phyloP scores from a whole-genome alignment of 1,284 basidiomycete species.

The Mycena citricolor region DNA sequence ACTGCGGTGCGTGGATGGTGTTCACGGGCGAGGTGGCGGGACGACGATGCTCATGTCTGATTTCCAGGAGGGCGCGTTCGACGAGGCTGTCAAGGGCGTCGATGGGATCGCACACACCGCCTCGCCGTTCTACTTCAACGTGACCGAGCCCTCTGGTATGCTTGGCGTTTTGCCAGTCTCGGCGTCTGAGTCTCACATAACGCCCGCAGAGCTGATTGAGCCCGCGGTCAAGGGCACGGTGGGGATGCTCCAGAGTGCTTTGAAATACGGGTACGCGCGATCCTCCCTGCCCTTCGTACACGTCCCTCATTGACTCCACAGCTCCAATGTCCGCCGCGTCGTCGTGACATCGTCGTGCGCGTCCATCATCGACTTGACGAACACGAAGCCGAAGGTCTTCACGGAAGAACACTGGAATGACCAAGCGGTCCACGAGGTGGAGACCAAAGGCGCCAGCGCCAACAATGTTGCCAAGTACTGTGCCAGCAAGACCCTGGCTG shows the following conservation, averaged over 20 bases:
- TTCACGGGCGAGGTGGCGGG: background rate
- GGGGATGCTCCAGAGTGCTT: conserved; percentile 37
- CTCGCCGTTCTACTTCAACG: conserved; percentile 42
- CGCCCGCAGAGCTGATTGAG: conserved; percentile 33
- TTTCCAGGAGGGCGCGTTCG: conserved; percentile 54
- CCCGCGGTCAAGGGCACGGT: conserved; percentile 45
- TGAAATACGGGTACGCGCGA: conserved; percentile 33
- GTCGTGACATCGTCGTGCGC: conserved; percentile 61
- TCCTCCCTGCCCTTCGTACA: background rate
- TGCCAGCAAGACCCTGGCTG: conserved; percentile 70
- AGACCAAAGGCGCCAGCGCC: conserved; percentile 52
- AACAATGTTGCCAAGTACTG: conserved; percentile 46
- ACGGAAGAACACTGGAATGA: conserved; percentile 67
- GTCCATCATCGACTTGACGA: conserved; percentile 21
- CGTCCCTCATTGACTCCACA: background rate
- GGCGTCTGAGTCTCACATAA: background rate
- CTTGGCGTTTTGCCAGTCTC: background rate
- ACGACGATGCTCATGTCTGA: background rate
- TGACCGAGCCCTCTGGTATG: conserved; percentile 40
- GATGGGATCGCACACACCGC: conserved; percentile 57
- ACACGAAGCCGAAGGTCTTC: conserved; percentile 29
- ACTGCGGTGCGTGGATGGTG: conserved; percentile 34
- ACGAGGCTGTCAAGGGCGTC: conserved; percentile 64
- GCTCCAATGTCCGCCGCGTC: conserved; percentile 51
- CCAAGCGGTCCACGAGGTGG: conserved; percentile 46